phyloP scores from a whole-genome alignment of 2,329 filamentous ascomycete species.

The Exophiala xenobiotica region DNA sequence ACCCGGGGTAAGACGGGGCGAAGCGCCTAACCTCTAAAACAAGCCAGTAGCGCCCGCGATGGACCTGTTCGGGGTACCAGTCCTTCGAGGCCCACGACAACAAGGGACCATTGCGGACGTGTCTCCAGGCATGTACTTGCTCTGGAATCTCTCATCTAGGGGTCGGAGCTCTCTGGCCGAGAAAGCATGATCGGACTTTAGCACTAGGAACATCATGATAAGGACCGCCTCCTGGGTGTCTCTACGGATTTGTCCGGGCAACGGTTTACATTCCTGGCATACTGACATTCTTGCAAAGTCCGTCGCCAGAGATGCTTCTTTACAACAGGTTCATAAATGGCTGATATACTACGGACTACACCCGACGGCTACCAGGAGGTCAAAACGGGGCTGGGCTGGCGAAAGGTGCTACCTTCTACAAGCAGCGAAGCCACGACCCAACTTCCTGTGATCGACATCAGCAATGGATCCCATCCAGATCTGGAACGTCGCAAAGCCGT shows the following conservation, averaged over 20 bases:
- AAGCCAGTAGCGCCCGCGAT: no score
- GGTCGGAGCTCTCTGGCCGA: no score
- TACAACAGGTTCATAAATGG: neutral
- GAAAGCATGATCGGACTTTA: neutral
- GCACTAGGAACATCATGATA: neutral
- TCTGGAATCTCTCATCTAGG: no score
- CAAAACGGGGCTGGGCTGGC: conserved; percentile 22
- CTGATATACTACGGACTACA: conserved; percentile 11
- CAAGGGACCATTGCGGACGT: no score
- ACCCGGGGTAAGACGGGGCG: no score
- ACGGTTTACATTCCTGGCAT: neutral
- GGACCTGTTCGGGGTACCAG: no score
- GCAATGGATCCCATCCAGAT: conserved; percentile 37
- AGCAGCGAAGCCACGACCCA: conserved; percentile 36
- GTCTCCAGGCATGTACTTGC: no score
- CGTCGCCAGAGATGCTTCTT: neutral
- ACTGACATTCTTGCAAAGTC: no score
- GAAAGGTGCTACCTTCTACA: conserved; percentile 6
- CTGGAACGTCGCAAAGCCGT: conserved; percentile 40
- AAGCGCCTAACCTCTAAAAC: no score
- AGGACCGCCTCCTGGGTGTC: no score
- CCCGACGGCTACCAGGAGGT: conserved; percentile 17
- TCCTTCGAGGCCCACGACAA: no score
- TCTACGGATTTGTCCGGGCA: neutral
- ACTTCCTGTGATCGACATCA: conserved; percentile 57